Conservation (phyloP, 805 yeast species). For the Saccharomycopsis olivae region DNA sequence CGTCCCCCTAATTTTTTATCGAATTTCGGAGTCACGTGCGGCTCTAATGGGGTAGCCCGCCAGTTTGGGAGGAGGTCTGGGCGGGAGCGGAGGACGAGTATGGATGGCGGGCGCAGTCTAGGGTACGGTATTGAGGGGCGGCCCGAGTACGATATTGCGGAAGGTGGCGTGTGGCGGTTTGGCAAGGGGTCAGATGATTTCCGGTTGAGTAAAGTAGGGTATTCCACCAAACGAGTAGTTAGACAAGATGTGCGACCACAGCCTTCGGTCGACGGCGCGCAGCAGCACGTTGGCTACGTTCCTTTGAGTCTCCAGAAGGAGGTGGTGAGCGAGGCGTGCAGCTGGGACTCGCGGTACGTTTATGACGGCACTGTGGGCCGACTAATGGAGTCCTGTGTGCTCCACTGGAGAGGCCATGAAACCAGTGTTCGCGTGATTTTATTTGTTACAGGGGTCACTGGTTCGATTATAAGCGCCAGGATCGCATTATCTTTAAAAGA, state of each 20-base stretch:
- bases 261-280: too few species aligned
- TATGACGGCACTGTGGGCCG: constrained; percentile 6
- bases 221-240: constrained; percentile 5
- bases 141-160: background rate
- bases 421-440: constrained; percentile 5
- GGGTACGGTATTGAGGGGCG: constrained; percentile 12
- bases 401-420: constrained; percentile 10
- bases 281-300: background rate
- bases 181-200: background rate
- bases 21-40: background rate
- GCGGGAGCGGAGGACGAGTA: too few species aligned
- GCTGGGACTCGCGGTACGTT: constrained; percentile 8
- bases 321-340: background rate
- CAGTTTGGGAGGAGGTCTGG: too few species aligned
- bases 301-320: background rate
- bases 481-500: background rate
- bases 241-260: background rate
- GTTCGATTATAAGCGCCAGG: constrained; percentile 1
- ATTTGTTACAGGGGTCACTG: constrained; percentile 1
- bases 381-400: constrained; percentile 17
- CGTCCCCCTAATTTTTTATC: too few species aligned
- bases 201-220: constrained; percentile 5
- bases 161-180: background rate
- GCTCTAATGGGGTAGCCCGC: constrained; percentile 15
- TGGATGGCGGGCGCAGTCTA: constrained; percentile 3